A percentile compares a stretch with the other conserved stretches of the same genome.
phyloP scores from a whole-genome alignment of 495 filamentous ascomycete species.

The Poronia punctata region DNA sequence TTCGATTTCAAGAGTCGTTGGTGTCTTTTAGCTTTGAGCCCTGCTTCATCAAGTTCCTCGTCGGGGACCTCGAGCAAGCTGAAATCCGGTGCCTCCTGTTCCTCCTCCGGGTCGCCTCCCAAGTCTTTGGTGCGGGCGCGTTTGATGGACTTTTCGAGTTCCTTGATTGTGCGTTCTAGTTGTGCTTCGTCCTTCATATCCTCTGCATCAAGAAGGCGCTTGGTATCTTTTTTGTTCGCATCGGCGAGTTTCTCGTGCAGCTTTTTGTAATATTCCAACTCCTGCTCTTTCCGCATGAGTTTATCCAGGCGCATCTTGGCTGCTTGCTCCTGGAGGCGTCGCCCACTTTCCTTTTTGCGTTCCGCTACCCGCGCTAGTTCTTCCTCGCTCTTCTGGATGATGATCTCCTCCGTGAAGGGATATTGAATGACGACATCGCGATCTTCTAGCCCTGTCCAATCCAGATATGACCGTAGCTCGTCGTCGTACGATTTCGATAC shows the following conservation, averaged over 20 bases:
- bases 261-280: conserved; percentile 87
- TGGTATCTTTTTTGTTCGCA: conserved; percentile 80
- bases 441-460: conserved; percentile 84
- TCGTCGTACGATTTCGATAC: conserved; percentile 73
- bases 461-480: conserved; percentile 67
- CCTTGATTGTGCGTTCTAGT: conserved; percentile 71
- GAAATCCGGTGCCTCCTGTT: conserved; percentile 71
- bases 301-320: conserved; percentile 94
- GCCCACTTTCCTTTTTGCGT: conserved; percentile 84
- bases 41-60: conserved; percentile 85
- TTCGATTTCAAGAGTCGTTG: conserved; percentile 90
- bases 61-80: conserved; percentile 84
- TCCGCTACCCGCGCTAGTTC: conserved; percentile 84
- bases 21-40: conserved; percentile 80
- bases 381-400: conserved; percentile 85
- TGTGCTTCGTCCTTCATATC: conserved; percentile 85
- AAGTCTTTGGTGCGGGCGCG: conserved; percentile 88
- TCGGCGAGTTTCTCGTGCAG: conserved; percentile 58
- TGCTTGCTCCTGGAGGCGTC: conserved; percentile 88
- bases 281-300: conserved; percentile 89
- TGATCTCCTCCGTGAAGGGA: conserved; percentile 83
- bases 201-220: conserved; percentile 76
- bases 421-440: conserved; percentile 85
- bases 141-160: conserved; percentile 81
- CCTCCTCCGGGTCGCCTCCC: conserved; percentile 71